phyloP scores from a whole-genome alignment of 73 alveolate species.

The Stentor roeselii region DNA sequence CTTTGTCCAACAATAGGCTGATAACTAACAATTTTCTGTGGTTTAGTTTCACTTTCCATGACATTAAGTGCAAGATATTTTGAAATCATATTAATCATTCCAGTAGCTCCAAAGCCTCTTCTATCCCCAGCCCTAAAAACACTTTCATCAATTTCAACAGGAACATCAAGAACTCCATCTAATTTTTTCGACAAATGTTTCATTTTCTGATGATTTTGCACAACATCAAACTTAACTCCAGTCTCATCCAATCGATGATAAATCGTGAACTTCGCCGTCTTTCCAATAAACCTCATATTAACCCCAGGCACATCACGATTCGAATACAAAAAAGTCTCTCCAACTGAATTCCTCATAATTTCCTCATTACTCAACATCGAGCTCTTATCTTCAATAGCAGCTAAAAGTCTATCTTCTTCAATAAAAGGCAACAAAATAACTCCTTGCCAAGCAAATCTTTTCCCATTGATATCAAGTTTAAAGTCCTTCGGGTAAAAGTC shows the following conservation, averaged over 20 bases:
- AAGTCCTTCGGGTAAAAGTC: slow-evolving; percentile 98
- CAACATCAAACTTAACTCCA: background rate
- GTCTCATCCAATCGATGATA: background rate
- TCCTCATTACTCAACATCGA: background rate
- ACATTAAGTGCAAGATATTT: background rate
- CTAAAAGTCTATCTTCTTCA: slow-evolving; percentile 74
- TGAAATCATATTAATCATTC: background rate
- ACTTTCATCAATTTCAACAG: background rate
- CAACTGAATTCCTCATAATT: slow-evolving; percentile 38
- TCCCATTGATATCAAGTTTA: slow-evolving; percentile 94
- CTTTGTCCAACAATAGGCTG: background rate
- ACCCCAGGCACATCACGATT: background rate
- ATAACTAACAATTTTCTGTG: background rate
- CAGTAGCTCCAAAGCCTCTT: background rate
- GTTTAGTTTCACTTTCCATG: background rate
- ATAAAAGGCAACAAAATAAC: slow-evolving; percentile 95
- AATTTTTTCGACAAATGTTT: background rate
- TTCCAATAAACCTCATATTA: background rate
- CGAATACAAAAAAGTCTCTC: slow-evolving; percentile 31
- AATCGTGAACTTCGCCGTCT: background rate
- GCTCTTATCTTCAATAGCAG: slow-evolving; percentile 49
- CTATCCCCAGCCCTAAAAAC: slow-evolving; percentile 23
- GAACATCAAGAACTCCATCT: background rate
- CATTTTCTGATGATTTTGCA: background rate
- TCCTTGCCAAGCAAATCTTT: slow-evolving; percentile 98